These are phyloP conservation scores for Ambrosia trifida DNA, from an alignment of 129 eudicot genomes.

Conservation along the genomic window DNA sequence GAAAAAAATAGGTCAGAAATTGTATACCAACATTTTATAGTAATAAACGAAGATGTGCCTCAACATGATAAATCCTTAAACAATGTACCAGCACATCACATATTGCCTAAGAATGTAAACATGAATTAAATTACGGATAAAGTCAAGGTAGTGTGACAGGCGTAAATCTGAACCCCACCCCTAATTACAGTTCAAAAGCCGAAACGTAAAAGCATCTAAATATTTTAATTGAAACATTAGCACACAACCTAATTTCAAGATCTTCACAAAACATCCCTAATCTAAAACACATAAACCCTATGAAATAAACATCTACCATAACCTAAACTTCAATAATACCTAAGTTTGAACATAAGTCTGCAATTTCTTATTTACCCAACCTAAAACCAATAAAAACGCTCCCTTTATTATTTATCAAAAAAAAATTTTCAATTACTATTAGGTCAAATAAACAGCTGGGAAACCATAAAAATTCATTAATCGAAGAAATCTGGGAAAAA, in stretches of 20 bases:
- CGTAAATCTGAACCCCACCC: background rate
- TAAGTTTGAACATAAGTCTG: background rate
- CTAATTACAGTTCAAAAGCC: background rate
- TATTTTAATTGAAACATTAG: background rate
- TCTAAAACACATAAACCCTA: background rate
- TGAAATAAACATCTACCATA: background rate
- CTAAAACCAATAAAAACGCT: slow-evolving; percentile 6
- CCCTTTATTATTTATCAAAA: background rate
- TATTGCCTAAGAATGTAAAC: too few species aligned
- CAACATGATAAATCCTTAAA: too few species aligned
- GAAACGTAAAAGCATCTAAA: background rate
- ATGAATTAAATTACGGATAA: too few species aligned
- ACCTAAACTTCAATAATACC: background rate
- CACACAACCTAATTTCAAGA: background rate
- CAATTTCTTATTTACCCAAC: background rate
- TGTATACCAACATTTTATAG: too few species aligned
- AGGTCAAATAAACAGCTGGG: background rate
- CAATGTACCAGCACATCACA: too few species aligned
- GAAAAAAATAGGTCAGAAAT: too few species aligned
- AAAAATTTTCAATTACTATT: background rate
- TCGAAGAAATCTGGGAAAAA: background rate
- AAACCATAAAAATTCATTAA: background rate
- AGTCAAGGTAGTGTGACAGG: too few species aligned
- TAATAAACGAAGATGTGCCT: too few species aligned
- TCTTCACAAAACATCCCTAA: background rate